These are phyloP conservation scores for Ophiosphaerella narmari DNA, from an alignment of 2,329 filamentous ascomycete species.

Conservation along the genomic window DNA sequence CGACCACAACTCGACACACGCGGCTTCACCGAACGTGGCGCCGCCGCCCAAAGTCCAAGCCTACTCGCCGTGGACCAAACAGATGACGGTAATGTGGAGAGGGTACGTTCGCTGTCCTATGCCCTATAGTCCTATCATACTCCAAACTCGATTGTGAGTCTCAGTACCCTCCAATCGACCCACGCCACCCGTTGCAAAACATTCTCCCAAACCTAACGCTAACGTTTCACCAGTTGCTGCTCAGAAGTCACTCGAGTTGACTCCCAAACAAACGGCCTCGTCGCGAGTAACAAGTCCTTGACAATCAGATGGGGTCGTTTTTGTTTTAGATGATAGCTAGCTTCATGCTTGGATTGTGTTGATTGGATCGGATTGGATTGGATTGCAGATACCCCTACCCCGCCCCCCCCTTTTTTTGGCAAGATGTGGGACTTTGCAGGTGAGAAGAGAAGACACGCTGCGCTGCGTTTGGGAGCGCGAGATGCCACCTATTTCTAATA, in stretches of 20 bases:
- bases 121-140: constrained; percentile 13
- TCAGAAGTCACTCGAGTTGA: constrained; percentile 8
- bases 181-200: neutral
- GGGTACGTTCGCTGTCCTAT: constrained; percentile 51
- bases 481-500: too few species aligned
- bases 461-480: too few species aligned
- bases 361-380: too few species aligned
- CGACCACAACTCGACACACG: constrained; percentile 65
- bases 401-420: too few species aligned
- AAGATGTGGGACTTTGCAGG: too few species aligned
- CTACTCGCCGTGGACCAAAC: constrained; percentile 64
- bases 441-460: too few species aligned
- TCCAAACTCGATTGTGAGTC: constrained; percentile 4
- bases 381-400: too few species aligned
- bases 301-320: too few species aligned
- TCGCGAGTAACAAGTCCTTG: constrained; percentile 1
- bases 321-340: too few species aligned
- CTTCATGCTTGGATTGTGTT: too few species aligned
- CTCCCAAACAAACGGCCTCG: constrained; percentile 10
- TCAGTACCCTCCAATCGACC: constrained; percentile 7
- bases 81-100: constrained; percentile 64
- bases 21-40: constrained; percentile 71
- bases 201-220: neutral
- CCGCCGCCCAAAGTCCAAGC: constrained; percentile 65
- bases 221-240: constrained; percentile 7